Conservation (phyloP, 208 protist species). For the Lotmaria passim region DNA sequence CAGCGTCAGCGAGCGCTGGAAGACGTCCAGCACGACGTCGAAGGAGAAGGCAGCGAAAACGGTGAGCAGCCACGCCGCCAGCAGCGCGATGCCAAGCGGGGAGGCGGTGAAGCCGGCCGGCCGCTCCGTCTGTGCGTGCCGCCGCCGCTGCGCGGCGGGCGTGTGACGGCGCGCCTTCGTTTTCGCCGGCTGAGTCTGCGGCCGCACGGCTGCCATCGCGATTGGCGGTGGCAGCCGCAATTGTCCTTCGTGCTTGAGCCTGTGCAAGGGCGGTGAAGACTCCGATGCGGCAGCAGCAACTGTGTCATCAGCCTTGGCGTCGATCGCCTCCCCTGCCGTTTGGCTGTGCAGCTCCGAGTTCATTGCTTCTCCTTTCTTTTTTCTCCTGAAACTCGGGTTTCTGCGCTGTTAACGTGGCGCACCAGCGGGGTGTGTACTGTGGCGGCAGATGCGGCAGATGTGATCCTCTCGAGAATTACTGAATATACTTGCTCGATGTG, state of each 20-base stretch:
- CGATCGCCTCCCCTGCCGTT: background rate
- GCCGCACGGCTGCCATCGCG: background rate
- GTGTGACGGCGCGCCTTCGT: background rate
- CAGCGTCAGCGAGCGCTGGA: slow-evolving; percentile 47
- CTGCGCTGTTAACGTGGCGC: too few relatives aligned
- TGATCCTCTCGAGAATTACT: too few relatives aligned
- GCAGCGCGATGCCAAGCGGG: slow-evolving; percentile 45
- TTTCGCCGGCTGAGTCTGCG: background rate
- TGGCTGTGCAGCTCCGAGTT: background rate
- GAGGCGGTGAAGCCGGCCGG: background rate
- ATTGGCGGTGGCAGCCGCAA: background rate
- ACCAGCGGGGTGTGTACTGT: too few relatives aligned
- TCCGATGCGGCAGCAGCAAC: background rate
- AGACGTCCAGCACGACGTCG: slow-evolving; percentile 69
- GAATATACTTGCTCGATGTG: too few relatives aligned
- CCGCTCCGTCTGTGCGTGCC: background rate
- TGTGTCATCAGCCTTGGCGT: background rate
- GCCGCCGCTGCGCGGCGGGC: background rate
- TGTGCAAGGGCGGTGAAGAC: background rate
- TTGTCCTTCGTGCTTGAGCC: background rate
- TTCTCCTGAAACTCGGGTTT: too few relatives aligned
- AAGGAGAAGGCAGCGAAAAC: slow-evolving; percentile 47
- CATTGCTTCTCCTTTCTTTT: too few relatives aligned
- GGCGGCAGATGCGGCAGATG: too few relatives aligned
- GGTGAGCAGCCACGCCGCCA: slow-evolving; percentile 51